These are phyloP conservation scores for Cryoendolithus antarcticus DNA, from an alignment of 2,329 filamentous ascomycete species.

Conservation along the genomic window DNA sequence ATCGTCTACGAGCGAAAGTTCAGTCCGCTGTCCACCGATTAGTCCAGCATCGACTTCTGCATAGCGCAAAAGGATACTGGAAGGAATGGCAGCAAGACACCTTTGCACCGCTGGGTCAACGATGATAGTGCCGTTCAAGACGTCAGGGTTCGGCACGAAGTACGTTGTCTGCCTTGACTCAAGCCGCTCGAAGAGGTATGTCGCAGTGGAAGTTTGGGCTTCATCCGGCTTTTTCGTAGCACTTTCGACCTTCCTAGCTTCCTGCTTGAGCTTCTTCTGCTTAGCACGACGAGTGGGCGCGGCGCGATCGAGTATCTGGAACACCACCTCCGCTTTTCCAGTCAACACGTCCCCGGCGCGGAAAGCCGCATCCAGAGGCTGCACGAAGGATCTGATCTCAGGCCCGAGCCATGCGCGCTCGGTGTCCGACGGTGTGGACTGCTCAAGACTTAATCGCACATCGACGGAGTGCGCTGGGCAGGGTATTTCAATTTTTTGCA, in stretches of 20 bases:
- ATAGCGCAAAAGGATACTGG: constrained; percentile 2
- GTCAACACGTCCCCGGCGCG: constrained; percentile 6
- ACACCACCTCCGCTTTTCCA: constrained; percentile 10
- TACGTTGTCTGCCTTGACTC: constrained; percentile 13
- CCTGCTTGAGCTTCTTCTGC: background rate
- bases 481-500: constrained; percentile 4
- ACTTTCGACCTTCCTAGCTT: background rate
- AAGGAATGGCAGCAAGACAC: background rate
- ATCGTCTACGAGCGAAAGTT: constrained; percentile 1
- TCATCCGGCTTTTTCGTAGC: background rate
- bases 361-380: constrained; percentile 9
- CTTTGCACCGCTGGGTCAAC: background rate
- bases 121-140: background rate
- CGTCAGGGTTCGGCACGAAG: constrained; percentile 6
- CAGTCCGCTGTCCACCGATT: constrained; percentile 9
- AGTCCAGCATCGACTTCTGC: constrained; percentile 9
- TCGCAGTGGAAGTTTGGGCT: constrained; percentile 6
- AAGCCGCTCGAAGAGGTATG: constrained; percentile 18
- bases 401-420: constrained; percentile 4
- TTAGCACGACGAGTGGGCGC: background rate
- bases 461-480: constrained; percentile 13
- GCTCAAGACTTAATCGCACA: constrained; percentile 10
- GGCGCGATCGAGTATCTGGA: constrained; percentile 12
- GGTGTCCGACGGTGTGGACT: constrained; percentile 3
- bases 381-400: constrained; percentile 10